Evolutionary conservation across 2,329 filamentous ascomycete genomes (phyloP).

Genomic region (Penicillium brevicompactum): DNA sequence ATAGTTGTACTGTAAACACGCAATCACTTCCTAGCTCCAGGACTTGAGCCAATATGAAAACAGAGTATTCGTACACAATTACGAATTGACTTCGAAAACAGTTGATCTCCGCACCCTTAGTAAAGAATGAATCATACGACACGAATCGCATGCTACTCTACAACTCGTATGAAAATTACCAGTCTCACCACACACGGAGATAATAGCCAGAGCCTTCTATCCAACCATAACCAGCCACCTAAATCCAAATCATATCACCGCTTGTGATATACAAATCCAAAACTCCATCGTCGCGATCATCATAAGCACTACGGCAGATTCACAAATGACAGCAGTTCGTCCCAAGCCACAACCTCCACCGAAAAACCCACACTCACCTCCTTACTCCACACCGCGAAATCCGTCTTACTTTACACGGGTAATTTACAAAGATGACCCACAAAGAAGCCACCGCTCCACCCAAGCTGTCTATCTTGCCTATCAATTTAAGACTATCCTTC

Average conservation of each 20-base stretch:
- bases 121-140: neutral
- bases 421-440: neutral
- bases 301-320: neutral
- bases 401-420: neutral
- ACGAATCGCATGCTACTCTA: neutral
- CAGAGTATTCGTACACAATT: neutral
- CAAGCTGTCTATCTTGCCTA: neutral
- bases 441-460: neutral
- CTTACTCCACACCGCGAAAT: neutral
- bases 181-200: neutral
- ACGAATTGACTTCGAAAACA: neutral
- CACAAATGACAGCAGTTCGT: neutral
- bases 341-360: neutral
- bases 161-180: neutral
- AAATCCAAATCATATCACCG: neutral
- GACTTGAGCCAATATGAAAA: neutral
- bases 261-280: neutral
- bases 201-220: neutral
- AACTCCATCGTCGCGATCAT: neutral
- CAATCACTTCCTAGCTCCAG: too few species aligned
- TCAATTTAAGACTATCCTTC: neutral
- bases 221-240: neutral
- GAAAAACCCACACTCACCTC: neutral
- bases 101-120: neutral
- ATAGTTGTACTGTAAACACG: too few species aligned